Conservation (phyloP, 208 protist species). For the Acanthamoeba triangularis region DNA sequence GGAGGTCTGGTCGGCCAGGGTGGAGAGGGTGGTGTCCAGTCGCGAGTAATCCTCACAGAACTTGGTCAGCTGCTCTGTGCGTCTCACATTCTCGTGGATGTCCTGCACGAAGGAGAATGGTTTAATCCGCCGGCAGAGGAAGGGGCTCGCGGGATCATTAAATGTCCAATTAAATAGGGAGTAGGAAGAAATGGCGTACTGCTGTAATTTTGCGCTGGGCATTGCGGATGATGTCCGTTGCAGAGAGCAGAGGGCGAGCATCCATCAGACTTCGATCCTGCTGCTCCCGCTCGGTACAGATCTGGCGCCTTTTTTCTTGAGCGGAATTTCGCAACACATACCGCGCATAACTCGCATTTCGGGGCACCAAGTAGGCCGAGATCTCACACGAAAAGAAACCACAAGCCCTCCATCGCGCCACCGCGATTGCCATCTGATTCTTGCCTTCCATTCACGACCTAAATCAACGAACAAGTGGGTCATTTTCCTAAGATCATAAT, state of each 20-base stretch:
- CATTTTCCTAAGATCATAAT: background rate
- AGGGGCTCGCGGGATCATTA: background rate
- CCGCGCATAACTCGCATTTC: no score
- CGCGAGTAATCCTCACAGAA: constrained; percentile 46
- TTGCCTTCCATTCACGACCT: no score
- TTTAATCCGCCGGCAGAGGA: background rate
- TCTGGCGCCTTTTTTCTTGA: no score
- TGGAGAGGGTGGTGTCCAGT: constrained; percentile 37
- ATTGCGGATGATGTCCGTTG: constrained; percentile 32
- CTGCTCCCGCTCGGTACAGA: background rate
- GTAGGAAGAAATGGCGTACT: background rate
- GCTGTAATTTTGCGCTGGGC: constrained; percentile 52
- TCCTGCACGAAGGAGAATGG: background rate
- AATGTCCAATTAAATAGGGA: no score
- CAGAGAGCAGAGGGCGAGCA: background rate
- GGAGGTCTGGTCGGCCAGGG: constrained; percentile 45
- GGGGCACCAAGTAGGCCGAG: background rate
- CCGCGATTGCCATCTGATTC: background rate
- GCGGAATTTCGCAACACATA: no score
- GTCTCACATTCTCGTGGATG: constrained; percentile 2
- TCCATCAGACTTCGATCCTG: background rate
- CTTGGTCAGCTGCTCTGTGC: constrained; percentile 5
- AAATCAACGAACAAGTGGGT: no score
- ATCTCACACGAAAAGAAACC: constrained; percentile 25
- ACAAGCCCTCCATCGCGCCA: background rate